Base-by-base conservation (phyloP, 257 asterid species). In the Capsicum pubescens region DNA sequence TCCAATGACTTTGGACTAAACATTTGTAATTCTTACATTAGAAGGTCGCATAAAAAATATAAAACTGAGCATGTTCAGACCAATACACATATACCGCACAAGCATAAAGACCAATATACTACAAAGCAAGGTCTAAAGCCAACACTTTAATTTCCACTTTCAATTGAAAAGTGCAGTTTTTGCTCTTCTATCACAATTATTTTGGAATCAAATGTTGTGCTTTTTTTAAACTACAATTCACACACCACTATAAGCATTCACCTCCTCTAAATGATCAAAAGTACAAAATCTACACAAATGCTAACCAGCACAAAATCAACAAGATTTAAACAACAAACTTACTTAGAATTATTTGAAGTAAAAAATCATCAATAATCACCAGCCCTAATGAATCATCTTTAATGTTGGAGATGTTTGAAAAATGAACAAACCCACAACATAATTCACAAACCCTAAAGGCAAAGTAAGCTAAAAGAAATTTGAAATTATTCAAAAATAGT, bases 231-330 rank as follows among this genome's bases (percentile, higher is more conserved):
- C 44, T 50, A 52, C 21, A 0, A 8, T 12, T 1, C 81, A 52
- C 46, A 76, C 4, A 50, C 81, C 81, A 26, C 61, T 76, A 21
- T 76, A 46, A 14, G 8, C 48, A 76, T 76, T 52, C 81, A 76
- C 63, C 81, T 50, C 81, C 7, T 68, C 17, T 32, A 64, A 9
- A 64, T 32, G 36, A 64, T 32, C 42, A 26, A 11, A 64, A 66
- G 32, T 66, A 26, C 32, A 26, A 26, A 26, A 26, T 26, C 32
- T 0, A 26, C 32, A 26, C 32, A 26, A 26, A 26, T 26, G 32
- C 32, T 26, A 0, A 26, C 32, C 35, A 26, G 32, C 1, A 26
- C 1, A 26, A 26, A 26, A 26, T 26, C 1, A 39, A 39, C 5
- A 39, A 39, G 5, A 39, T 39, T 39, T 3, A 39, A 3, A 39